These are phyloP conservation scores for Trifolium fragiferum DNA, from an alignment of 306 rosid species.

Conservation along the genomic window DNA sequence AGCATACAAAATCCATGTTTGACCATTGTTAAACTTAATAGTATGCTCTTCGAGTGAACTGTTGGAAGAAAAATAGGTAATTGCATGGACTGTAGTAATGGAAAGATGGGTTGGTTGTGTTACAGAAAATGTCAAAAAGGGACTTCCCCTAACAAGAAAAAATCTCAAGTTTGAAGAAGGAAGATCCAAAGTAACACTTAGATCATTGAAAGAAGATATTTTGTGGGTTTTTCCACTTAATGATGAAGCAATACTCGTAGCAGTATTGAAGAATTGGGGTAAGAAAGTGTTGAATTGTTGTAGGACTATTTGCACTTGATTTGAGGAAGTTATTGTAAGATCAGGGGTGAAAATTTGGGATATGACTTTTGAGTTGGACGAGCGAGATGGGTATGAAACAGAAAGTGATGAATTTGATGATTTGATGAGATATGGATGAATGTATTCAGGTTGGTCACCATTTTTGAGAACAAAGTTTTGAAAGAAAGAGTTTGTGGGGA, in stretches of 20 bases:
- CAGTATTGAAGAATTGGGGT: too few relatives aligned
- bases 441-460: neutral
- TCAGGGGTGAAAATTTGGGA: neutral
- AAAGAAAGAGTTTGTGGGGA: neutral
- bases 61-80: neutral
- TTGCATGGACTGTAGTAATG: neutral
- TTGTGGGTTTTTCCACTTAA: neutral
- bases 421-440: neutral
- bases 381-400: neutral
- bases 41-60: neutral
- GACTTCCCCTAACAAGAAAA: constrained; percentile 5
- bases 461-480: too few relatives aligned
- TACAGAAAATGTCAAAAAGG: neutral
- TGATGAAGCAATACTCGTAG: neutral
- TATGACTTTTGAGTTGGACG: neutral
- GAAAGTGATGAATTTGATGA: neutral
- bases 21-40: neutral
- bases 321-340: neutral
- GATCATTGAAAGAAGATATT: constrained; percentile 3
- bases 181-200: neutral
- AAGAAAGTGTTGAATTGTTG: too few relatives aligned
- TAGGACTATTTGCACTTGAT: too few relatives aligned
- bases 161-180: neutral
- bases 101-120: neutral
- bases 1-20: neutral